These are phyloP conservation scores for Leishmania guyanensis DNA, from an alignment of 208 protist genomes.

Conservation along the genomic window DNA sequence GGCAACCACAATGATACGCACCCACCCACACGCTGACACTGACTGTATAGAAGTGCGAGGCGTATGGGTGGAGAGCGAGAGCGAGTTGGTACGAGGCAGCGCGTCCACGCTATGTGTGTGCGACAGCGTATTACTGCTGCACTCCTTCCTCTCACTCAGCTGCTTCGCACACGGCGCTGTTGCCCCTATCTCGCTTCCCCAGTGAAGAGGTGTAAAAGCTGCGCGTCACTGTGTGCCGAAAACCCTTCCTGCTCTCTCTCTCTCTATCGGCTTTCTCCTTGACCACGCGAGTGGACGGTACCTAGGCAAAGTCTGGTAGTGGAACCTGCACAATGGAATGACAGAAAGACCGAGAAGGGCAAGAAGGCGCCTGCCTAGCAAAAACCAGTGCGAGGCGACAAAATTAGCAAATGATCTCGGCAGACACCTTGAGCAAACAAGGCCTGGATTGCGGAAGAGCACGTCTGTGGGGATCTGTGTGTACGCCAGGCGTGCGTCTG, in stretches of 20 bases:
- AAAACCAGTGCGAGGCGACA: neutral
- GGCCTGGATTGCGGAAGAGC: neutral
- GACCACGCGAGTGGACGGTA: too few relatives aligned
- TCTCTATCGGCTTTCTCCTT: neutral
- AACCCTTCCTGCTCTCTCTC: neutral
- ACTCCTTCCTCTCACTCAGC: neutral
- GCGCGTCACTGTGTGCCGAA: neutral
- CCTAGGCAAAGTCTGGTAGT: too few relatives aligned
- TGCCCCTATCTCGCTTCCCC: neutral
- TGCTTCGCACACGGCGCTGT: neutral
- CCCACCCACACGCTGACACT: neutral
- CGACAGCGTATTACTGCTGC: neutral
- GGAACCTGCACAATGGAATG: too few relatives aligned
- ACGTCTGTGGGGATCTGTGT: neutral
- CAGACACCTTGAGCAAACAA: neutral
- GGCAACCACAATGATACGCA: neutral
- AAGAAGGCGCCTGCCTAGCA: neutral
- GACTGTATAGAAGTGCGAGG: neutral
- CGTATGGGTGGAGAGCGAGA: too few relatives aligned
- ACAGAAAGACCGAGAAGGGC: neutral
- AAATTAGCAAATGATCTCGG: neutral
- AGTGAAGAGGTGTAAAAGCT: neutral
- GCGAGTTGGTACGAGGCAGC: neutral
- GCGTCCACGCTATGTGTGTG: neutral
- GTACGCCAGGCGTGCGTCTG: neutral